A percentile compares a stretch with the other conserved stretches of the same genome.
phyloP scores from a whole-genome alignment of 208 protist genomes.

The Acanthamoeba castellanii region DNA sequence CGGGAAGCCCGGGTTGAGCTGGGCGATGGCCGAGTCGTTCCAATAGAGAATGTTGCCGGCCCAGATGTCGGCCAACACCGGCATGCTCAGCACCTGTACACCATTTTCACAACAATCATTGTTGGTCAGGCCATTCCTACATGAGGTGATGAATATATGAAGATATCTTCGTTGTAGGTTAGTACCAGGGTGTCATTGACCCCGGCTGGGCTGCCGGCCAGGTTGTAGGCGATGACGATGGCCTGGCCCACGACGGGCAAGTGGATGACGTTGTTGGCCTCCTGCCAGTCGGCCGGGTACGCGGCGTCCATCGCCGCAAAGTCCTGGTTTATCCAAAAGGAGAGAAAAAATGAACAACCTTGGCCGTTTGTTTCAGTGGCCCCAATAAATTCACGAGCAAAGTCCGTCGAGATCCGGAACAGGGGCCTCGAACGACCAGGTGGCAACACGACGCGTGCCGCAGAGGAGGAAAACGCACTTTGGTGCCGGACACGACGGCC shows the following conservation, averaged over 20 bases:
- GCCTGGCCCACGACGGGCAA: not conserved
- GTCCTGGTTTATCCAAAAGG: not conserved
- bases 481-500: not conserved
- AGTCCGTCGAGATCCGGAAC: too few relatives aligned
- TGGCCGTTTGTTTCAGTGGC: not conserved
- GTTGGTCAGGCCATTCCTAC: not conserved
- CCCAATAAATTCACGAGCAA: too few relatives aligned
- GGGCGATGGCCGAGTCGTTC: constrained; percentile 42
- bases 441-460: too few relatives aligned
- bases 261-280: not conserved
- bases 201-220: not conserved
- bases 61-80: constrained; percentile 10
- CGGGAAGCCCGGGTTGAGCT: not conserved
- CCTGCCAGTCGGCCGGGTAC: not conserved
- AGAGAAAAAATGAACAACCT: not conserved
- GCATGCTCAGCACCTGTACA: not conserved
- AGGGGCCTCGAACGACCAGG: not conserved
- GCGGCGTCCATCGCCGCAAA: not conserved
- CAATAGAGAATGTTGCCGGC: not conserved
- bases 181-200: not conserved
- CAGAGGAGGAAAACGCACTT: not conserved
- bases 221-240: not conserved
- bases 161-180: not conserved
- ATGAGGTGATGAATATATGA: too few relatives aligned
- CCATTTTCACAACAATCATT: not conserved